Evolutionary conservation across 257 asterid genomes (phyloP).

Genomic region (Datura wrightii): DNA sequence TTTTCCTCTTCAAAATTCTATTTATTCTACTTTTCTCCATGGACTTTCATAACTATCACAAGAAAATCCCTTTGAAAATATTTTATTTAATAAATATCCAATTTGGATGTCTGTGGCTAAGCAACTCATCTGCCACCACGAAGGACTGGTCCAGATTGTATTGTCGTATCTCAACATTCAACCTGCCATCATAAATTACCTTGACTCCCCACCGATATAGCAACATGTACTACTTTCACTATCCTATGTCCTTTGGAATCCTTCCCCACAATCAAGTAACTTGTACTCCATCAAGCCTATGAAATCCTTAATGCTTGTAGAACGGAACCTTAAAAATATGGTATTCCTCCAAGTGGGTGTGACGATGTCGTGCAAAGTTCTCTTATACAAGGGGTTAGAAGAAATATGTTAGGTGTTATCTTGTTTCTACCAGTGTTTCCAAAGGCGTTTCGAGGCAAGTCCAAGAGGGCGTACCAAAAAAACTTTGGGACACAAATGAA

Average conservation of each 20-base stretch:
- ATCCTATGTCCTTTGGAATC: neutral
- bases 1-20: neutral
- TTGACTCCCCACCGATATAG: neutral
- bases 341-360: conserved; percentile 2
- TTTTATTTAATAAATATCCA: neutral
- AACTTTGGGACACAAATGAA: too few species aligned
- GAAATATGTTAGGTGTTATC: neutral
- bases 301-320: neutral
- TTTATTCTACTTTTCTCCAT: neutral
- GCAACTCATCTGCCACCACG: conserved; percentile 3
- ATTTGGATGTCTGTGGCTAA: neutral
- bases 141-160: neutral
- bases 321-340: neutral
- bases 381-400: neutral
- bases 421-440: neutral
- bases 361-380: neutral
- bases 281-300: neutral
- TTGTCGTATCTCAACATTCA: neutral
- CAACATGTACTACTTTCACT: neutral
- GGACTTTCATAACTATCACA: neutral
- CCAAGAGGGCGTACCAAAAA: too few species aligned
- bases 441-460: too few species aligned
- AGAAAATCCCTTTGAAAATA: neutral
- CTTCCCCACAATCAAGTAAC: neutral
- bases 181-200: conserved; percentile 1